Evolutionary conservation across 2,329 filamentous ascomycete genomes (phyloP).

Genomic region (Ophiostoma australiae): DNA sequence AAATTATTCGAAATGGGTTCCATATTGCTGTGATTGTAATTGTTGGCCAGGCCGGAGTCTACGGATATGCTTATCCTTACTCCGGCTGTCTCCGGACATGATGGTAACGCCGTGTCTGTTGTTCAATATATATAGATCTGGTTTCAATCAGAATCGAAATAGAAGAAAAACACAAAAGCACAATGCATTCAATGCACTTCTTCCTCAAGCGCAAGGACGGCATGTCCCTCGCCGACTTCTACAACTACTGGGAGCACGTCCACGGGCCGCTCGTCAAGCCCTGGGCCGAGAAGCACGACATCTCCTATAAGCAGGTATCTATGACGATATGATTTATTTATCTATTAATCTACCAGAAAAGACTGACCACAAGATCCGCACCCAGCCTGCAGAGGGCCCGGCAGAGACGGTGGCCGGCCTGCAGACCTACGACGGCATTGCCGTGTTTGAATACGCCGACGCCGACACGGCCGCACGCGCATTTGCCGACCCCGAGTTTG

Average conservation of each 20-base stretch:
- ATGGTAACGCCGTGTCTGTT: not conserved
- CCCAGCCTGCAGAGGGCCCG: not conserved
- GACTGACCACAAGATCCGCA: not conserved
- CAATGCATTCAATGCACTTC: slow-evolving; percentile 16
- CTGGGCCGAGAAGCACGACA: slow-evolving; percentile 35
- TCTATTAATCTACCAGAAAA: no score
- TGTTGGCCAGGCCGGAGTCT: not conserved
- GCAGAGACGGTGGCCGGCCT: not conserved
- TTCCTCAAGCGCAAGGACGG: slow-evolving; percentile 29
- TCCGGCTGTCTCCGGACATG: not conserved
- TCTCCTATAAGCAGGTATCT: slow-evolving; percentile 34
- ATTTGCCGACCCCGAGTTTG: slow-evolving; percentile 29
- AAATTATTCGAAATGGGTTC: no score
- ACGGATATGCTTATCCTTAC: not conserved
- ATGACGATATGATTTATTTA: no score
- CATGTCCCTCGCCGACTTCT: slow-evolving; percentile 34
- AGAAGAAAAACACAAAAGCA: not conserved
- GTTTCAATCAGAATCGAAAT: no score
- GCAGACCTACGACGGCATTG: slow-evolving; percentile 32
- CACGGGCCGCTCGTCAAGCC: slow-evolving; percentile 35
- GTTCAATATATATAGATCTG: no score
- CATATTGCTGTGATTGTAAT: no score
- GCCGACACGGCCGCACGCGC: slow-evolving; percentile 31
- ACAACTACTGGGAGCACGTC: slow-evolving; percentile 35
- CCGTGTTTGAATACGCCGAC: slow-evolving; percentile 33